A percentile compares a stretch with the other conserved stretches of the same genome.
These are phyloP conservation scores for Cutaneotrichosporon spelunceum DNA, from an alignment of 1,284 basidiomycete genomes.

Conservation along the genomic window DNA sequence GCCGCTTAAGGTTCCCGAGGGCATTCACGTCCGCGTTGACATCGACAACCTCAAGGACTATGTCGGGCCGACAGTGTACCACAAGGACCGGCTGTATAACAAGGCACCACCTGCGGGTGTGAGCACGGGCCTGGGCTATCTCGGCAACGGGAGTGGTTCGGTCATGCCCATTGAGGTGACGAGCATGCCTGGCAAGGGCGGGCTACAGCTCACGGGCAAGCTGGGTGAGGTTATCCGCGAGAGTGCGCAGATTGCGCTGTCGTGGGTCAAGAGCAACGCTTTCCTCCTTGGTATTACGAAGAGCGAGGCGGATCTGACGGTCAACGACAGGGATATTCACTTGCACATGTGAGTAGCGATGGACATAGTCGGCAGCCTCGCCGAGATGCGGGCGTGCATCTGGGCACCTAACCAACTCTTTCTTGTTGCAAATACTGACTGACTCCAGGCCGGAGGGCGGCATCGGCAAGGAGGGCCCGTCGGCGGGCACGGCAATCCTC, in stretches of 20 bases:
- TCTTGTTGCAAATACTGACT: background rate
- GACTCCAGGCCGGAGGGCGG: constrained; percentile 71
- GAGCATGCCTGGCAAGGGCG: constrained; percentile 90
- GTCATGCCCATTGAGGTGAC: constrained; percentile 96
- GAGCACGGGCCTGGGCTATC: constrained; percentile 87
- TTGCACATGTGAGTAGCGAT: constrained; percentile 66
- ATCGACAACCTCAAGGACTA: constrained; percentile 90
- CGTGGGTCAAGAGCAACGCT: constrained; percentile 89
- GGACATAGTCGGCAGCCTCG: no score
- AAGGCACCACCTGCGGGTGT: constrained; percentile 83
- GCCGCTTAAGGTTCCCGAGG: constrained; percentile 76
- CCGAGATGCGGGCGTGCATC: no score
- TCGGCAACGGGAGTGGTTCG: constrained; percentile 92
- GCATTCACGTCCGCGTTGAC: constrained; percentile 76
- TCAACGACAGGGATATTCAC: constrained; percentile 81
- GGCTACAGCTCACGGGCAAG: constrained; percentile 88
- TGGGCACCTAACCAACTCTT: background rate
- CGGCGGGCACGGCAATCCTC: constrained; percentile 88
- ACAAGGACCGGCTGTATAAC: constrained; percentile 89
- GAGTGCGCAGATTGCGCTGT: constrained; percentile 87
- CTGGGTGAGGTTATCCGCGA: constrained; percentile 97
- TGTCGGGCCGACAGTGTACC: constrained; percentile 88
- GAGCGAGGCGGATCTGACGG: constrained; percentile 66
- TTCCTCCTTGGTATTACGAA: constrained; percentile 80
- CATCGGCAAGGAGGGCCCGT: constrained; percentile 96